Evolutionary conservation across 768 basidiomycete genomes (phyloP).

Genomic region (Phlebiopsis flavidoalba): DNA sequence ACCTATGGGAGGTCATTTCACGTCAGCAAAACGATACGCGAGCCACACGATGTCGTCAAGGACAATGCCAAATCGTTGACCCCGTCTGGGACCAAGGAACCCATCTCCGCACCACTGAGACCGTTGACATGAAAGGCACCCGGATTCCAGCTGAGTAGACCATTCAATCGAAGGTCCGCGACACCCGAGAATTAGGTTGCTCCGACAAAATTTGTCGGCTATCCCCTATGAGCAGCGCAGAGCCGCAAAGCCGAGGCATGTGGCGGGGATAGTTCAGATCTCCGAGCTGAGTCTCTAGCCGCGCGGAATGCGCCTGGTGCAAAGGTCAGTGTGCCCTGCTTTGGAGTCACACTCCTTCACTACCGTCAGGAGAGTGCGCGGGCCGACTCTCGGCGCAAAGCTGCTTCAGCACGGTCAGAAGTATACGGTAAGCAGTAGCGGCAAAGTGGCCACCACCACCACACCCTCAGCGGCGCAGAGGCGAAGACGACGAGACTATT

Average conservation of each 20-base stretch:
- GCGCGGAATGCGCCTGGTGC: no score
- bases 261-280: no score
- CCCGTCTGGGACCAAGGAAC: background rate
- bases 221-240: background rate
- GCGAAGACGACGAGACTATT: background rate
- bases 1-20: conserved; percentile 34
- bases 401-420: no score
- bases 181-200: background rate
- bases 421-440: no score
- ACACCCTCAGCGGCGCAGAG: background rate
- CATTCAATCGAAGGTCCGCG: background rate
- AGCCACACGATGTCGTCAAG: background rate
- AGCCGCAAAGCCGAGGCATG: background rate
- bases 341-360: no score
- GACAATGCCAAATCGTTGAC: background rate
- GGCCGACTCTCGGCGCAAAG: no score
- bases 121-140: background rate
- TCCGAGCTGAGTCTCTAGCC: no score
- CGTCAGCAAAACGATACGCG: background rate
- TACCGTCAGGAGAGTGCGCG: no score
- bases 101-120: background rate
- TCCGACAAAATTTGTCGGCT: background rate
- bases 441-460: no score
- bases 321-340: no score
- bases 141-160: background rate